Base-by-base conservation (phyloP, 1,139 yeast species). In the Pichia sp. region DNA sequence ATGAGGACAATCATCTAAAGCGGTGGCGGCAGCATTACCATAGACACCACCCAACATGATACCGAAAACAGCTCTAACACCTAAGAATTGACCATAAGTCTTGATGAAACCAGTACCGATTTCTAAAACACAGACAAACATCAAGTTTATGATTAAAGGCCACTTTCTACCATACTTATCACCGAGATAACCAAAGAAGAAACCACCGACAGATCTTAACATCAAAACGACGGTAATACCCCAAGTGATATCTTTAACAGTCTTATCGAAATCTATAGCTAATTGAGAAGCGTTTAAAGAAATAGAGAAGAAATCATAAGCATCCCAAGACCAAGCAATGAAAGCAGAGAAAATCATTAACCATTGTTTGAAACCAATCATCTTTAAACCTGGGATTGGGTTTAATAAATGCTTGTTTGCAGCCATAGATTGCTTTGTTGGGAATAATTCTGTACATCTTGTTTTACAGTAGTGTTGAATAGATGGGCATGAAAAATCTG, bases 181-280 rank as follows among this genome's bases (percentile, higher is more conserved):
- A 50, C 85, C 79, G 32, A 77, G 65, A 46, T 77, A 69, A 39
- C 94, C 94, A 59, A 85, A 85, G 31, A 81, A 68, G 31, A 83
- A 63, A 14, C 93, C 90, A 46, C 94, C 94, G n/a, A 83, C 80
- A 4, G 90, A 81, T 57, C 94, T 75, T 55, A 85, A 70, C 91
- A 86, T 84, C 48, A 85, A 74, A 38, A 85, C 94, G 48, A 85
- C 70, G 0, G 94, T 85, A 53, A 85, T 81, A 52, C 91, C 93
- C 91, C 93, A 85, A 5, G 91, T 79, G 53, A 85, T 72, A 44
- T 77, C 76, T 31, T 76, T 73, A 34, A 77, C 77, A 14, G 71
- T 56, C 28, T 70, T 73, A 50, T 70, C 70, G 48, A 85, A 74
- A 33, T 77, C 70, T 30, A 61, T 56, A 5, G 93, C 88, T 45